Base-by-base conservation (phyloP, 495 filamentous ascomycete genomes). In the Hypoxylon lienhwacheense region DNA sequence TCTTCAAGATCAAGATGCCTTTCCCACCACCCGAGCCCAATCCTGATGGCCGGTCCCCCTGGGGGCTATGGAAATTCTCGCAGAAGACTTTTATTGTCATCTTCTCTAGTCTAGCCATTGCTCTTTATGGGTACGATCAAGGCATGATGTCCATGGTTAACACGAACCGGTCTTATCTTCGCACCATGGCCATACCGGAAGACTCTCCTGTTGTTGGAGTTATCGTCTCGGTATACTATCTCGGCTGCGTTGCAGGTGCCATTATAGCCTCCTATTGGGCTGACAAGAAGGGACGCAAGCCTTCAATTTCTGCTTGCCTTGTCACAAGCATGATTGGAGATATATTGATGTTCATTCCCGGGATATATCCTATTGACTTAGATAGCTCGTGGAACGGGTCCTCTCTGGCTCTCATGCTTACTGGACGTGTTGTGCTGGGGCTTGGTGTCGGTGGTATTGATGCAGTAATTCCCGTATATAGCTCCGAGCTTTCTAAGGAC, bases 131-230 rank as follows among this genome's bases (percentile, higher is more conserved):
- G 6, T 81, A 81, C 42, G 76, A 79, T 37, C 73, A 77, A 56
- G 73, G 77, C 35, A 82, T 83, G 81, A 82, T 82, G 81, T 77
- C 71, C 39, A 55, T 83, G 22, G 77, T 84, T 62, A 84, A 82
- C 47, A 83, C 81, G 5, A 82, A 83, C 49, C 47, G 65, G 19
- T 64, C 75, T 43, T 83, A 84, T 42, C 77, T 84, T 2, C 25
- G 62, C 24, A 81, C 77, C 34, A 83, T 84, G 80, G 73, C 70
- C 47, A 78, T 83, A 33, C 17, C 49, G 2, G 68, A 63, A 53
- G 64, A 73, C 11, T 70, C 72, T 15, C 69, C 75, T 19, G 46
- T 79, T 7, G 78, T 83, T 19, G 81, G 81, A 40, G 60, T 84
- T 34, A 81, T 84, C 35, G 77, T 83, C 21, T 74, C 76, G n/a